Percentiles rank a stretch among this genome's conserved stretches.
These are phyloP conservation scores for Lipomyces lipofer DNA, from an alignment of 805 yeast genomes.

Conservation along the genomic window DNA sequence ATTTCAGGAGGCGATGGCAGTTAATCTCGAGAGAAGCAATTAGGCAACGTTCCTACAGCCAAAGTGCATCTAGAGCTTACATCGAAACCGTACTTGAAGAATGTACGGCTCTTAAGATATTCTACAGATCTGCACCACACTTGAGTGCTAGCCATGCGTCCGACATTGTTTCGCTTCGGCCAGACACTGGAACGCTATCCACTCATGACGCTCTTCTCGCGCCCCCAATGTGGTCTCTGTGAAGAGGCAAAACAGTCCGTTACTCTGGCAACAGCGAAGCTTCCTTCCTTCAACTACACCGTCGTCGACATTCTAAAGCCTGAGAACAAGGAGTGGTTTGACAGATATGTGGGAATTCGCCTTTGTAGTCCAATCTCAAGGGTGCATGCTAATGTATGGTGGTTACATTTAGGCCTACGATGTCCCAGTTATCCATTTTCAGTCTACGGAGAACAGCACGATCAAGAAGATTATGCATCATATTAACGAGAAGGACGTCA, in stretches of 20 bases:
- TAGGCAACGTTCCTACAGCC: too few relatives aligned
- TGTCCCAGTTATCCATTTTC: conserved; percentile 41
- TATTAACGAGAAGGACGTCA: conserved; percentile 20
- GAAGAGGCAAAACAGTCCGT: conserved; percentile 36
- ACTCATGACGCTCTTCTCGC: conserved; percentile 37
- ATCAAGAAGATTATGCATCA: conserved; percentile 19
- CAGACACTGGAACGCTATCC: neutral
- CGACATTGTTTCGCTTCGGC: neutral
- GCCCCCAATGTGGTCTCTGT: conserved; percentile 43
- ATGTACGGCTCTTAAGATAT: neutral
- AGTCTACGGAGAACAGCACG: conserved; percentile 5
- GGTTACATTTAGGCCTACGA: conserved; percentile 39
- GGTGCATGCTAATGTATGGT: neutral
- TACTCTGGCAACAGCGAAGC: conserved; percentile 27
- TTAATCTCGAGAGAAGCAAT: too few relatives aligned
- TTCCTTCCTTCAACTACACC: conserved; percentile 16
- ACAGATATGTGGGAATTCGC: conserved; percentile 39
- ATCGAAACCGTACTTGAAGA: too few relatives aligned
- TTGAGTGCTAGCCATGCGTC: neutral
- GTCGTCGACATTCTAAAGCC: conserved; percentile 40
- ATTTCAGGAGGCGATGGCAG: too few relatives aligned
- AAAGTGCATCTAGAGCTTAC: too few relatives aligned
- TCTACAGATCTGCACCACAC: neutral
- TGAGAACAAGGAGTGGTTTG: conserved; percentile 40
- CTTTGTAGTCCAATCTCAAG: neutral